A percentile compares a stretch with the other conserved stretches of the same genome.
Evolutionary conservation across 2,329 filamentous ascomycete species (phyloP).

Genomic region (Cladophialophora carrionii): DNA sequence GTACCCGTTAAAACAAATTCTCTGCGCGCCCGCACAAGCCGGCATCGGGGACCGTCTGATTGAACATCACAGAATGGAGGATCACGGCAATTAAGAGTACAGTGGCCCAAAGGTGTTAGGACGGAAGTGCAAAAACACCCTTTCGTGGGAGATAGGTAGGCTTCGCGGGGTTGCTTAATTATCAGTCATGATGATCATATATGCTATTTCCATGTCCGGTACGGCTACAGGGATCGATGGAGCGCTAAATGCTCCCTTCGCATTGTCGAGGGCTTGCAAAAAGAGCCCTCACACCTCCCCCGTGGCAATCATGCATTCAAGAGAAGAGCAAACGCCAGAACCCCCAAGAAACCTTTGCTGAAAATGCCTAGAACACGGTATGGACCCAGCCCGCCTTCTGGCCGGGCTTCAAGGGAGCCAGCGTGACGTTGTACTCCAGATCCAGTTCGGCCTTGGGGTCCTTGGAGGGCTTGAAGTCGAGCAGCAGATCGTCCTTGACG

Average conservation of each 20-base stretch:
- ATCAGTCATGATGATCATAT: background rate
- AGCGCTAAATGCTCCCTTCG: background rate
- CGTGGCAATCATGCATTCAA: background rate
- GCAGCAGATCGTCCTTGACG: slow-evolving; percentile 63
- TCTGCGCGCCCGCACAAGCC: background rate
- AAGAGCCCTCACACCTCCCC: background rate
- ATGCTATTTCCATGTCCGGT: background rate
- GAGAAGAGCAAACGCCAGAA: background rate
- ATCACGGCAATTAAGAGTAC: background rate
- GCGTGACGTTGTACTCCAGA: slow-evolving; percentile 64
- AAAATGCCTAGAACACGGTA: slow-evolving; percentile 22
- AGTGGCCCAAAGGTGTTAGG: background rate
- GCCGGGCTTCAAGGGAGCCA: slow-evolving; percentile 50
- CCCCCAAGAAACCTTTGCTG: background rate
- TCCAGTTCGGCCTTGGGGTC: slow-evolving; percentile 61
- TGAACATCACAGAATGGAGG: background rate
- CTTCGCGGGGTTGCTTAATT: background rate
- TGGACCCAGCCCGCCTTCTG: slow-evolving; percentile 22
- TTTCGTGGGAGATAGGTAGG: background rate
- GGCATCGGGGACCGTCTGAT: background rate
- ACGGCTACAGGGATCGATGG: background rate
- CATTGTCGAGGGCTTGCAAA: background rate
- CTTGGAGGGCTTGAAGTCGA: slow-evolving; percentile 60
- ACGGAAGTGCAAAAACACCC: background rate
- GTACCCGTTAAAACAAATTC: no score